Evolutionary conservation across 768 basidiomycete species (phyloP).

Genomic region (Boletus fagicola): DNA sequence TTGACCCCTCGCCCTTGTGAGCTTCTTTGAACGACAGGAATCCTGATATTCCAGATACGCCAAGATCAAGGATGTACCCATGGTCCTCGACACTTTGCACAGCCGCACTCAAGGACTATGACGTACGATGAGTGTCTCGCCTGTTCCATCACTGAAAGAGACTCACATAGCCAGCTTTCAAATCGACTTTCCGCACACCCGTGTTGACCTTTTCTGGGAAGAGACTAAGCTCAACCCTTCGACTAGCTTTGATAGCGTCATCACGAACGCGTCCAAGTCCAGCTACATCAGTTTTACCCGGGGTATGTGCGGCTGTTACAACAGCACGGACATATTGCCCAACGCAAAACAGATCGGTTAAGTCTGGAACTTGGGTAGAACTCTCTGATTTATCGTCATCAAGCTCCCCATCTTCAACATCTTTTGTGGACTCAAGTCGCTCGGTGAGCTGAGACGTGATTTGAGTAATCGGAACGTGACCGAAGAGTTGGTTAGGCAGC

Average conservation of each 20-base stretch:
- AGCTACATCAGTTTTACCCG: slow-evolving; percentile 59
- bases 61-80: slow-evolving; percentile 88
- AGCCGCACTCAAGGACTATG: slow-evolving; percentile 70
- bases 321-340: slow-evolving; percentile 85
- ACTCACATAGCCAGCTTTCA: slow-evolving; percentile 75
- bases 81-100: slow-evolving; percentile 90
- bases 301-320: slow-evolving; percentile 65
- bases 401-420: slow-evolving; percentile 43
- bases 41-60: slow-evolving; percentile 72
- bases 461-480: slow-evolving; percentile 92
- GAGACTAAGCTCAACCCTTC: slow-evolving; percentile 82
- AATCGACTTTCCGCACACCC: slow-evolving; percentile 74
- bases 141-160: slow-evolving; percentile 1
- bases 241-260: slow-evolving; percentile 63
- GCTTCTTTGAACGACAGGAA: slow-evolving; percentile 82
- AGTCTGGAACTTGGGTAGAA: slow-evolving; percentile 53
- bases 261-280: slow-evolving; percentile 64
- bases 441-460: slow-evolving; percentile 77
- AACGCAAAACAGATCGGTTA: slow-evolving; percentile 71
- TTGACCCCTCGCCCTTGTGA: slow-evolving; percentile 36
- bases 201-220: slow-evolving; percentile 81
- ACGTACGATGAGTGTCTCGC: slow-evolving; percentile 1
- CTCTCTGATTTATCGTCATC: slow-evolving; percentile 44
- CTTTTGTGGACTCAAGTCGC: slow-evolving; percentile 62
- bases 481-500: slow-evolving; percentile 92